phyloP scores from a whole-genome alignment of 192 early-diverging fungal genomes.

The Umbelopsis ramanniana region DNA sequence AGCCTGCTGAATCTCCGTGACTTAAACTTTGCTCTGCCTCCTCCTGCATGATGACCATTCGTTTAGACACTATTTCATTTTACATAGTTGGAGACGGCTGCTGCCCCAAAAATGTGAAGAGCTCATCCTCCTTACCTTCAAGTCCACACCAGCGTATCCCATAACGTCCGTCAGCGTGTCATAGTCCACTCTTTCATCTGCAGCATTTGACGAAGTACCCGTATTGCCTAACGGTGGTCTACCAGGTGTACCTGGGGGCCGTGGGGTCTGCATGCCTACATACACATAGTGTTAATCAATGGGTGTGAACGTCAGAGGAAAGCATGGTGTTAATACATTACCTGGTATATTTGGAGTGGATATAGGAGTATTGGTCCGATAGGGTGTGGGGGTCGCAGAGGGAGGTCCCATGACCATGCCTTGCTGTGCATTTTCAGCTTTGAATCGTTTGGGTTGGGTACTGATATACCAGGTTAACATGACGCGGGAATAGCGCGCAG shows the following conservation, averaged over 20 bases:
- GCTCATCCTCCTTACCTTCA: constrained; percentile 63
- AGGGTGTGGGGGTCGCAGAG: constrained; percentile 12
- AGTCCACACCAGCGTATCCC: constrained; percentile 77
- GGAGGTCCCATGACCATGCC: constrained; percentile 16
- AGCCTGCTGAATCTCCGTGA: constrained; percentile 31
- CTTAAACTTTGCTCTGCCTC: constrained; percentile 44
- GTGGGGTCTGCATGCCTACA: not conserved
- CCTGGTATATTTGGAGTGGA: constrained; percentile 3
- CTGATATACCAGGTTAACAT: constrained; percentile 1
- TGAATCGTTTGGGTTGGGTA: constrained; percentile 36
- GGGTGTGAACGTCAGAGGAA: too few species aligned
- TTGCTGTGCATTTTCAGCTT: constrained; percentile 27
- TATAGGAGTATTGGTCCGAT: constrained; percentile 14
- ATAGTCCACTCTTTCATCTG: constrained; percentile 47
- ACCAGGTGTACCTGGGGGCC: constrained; percentile 11
- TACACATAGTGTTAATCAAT: not conserved
- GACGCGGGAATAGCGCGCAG: too few species aligned
- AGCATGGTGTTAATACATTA: not conserved
- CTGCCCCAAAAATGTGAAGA: too few species aligned
- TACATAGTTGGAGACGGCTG: too few species aligned
- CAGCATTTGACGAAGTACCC: constrained; percentile 22
- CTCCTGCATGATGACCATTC: constrained; percentile 34
- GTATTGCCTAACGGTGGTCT: constrained; percentile 26
- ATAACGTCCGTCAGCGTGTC: constrained; percentile 77
- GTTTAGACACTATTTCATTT: constrained; percentile 41